Percentiles rank a stretch among this genome's conserved stretches.
Evolutionary conservation across 441 rosid species (phyloP).

Genomic region (Cnidoscolus chayamansa): DNA sequence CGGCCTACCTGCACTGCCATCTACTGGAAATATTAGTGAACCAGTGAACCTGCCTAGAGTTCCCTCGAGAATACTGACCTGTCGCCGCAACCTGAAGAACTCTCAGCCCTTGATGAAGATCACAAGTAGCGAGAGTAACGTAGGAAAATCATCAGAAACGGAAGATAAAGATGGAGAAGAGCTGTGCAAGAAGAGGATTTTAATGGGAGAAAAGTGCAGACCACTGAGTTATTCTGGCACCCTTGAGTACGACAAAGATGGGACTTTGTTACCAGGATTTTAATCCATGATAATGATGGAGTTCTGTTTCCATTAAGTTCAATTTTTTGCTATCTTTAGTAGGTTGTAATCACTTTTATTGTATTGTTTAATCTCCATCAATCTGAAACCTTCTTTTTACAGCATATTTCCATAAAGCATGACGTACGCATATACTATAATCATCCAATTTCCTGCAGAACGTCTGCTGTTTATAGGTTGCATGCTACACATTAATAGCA

Average conservation of each 20-base stretch:
- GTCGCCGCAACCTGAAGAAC: slow-evolving; percentile 30
- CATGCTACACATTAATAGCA: too few relatives aligned
- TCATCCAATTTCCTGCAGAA: too few relatives aligned
- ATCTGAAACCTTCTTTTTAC: too few relatives aligned
- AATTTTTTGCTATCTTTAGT: too few relatives aligned
- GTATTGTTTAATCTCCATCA: background rate
- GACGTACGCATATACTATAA: too few relatives aligned
- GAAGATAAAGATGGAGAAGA: slow-evolving; percentile 22
- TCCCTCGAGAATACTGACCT: slow-evolving; percentile 24
- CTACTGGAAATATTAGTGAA: background rate
- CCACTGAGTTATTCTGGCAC: slow-evolving; percentile 47
- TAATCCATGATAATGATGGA: background rate
- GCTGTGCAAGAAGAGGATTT: slow-evolving; percentile 72
- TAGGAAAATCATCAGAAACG: background rate
- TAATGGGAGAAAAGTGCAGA: slow-evolving; percentile 68
- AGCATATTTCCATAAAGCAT: too few relatives aligned
- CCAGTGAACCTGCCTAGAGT: slow-evolving; percentile 7
- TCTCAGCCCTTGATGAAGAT: slow-evolving; percentile 4
- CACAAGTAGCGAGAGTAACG: background rate
- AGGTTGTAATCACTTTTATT: background rate
- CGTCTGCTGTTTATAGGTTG: too few relatives aligned
- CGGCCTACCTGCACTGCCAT: slow-evolving; percentile 6
- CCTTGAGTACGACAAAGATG: slow-evolving; percentile 50
- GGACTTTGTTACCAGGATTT: slow-evolving; percentile 50
- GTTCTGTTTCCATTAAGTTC: background rate